phyloP scores from a whole-genome alignment of 306 rosid species.

The Prunus kanzakura region DNA sequence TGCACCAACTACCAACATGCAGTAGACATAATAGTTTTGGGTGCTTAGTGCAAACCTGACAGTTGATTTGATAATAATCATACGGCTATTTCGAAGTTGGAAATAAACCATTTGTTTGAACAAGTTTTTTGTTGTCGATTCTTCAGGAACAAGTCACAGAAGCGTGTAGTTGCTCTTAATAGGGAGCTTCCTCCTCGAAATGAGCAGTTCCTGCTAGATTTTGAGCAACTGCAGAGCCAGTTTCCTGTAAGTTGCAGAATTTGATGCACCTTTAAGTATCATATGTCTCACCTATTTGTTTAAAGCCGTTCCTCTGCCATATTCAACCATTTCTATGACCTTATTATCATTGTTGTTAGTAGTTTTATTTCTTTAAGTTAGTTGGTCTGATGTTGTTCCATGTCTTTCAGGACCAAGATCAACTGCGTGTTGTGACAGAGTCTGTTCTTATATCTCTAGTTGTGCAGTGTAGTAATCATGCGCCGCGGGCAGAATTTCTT shows the following conservation, averaged over 20 bases:
- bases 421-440: slow-evolving; percentile 75
- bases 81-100: not conserved
- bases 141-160: slow-evolving; percentile 86
- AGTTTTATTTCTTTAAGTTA: not conserved
- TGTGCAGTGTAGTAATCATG: slow-evolving; percentile 86
- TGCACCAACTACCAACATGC: not conserved
- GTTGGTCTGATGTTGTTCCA: slow-evolving; percentile 6
- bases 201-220: slow-evolving; percentile 89
- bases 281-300: slow-evolving; percentile 1
- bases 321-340: slow-evolving; percentile 7
- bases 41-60: not conserved
- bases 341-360: not conserved
- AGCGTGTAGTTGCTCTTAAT: slow-evolving; percentile 82
- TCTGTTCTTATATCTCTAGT: slow-evolving; percentile 76
- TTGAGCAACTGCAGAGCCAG: slow-evolving; percentile 88
- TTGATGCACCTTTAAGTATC: not conserved
- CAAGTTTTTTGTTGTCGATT: not conserved
- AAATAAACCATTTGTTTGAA: not conserved
- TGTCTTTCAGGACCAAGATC: slow-evolving; percentile 84
- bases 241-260: slow-evolving; percentile 63
- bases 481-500: slow-evolving; percentile 85
- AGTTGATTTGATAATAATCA: not conserved
- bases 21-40: not conserved
- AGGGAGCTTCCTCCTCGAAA: slow-evolving; percentile 92
- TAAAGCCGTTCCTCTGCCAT: slow-evolving; percentile 1